Evolutionary conservation across 2,329 filamentous ascomycete species (phyloP), one percentile per base, ranked within the genome.

Genomic region (Colletotrichum sp.): DNA sequence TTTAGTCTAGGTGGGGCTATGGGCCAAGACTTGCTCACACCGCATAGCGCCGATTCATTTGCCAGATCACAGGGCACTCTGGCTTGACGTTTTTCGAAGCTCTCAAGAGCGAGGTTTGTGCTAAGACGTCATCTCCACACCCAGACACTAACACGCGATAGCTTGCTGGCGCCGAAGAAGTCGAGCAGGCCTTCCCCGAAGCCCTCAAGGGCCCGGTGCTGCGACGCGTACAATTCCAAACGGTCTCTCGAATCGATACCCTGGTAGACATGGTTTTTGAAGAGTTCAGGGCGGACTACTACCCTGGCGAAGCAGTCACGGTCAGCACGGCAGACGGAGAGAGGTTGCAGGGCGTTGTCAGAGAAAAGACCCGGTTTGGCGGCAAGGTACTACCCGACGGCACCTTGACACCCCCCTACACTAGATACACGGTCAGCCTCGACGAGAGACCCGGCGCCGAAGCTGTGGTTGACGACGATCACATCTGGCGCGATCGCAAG

Each of bases 51-150:
- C 93, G 94, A 71, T 99, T 99, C 84, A 98, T 98, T 77, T 98
- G 98, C 85, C 95, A 98, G 83, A 98, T 99, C 79, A 98, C 96
- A 14, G 97, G 97, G 70, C 96, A 98, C 84, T 98, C 96, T 34
- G 94, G 94, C 69, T 89, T 98, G 79, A 96, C 92, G 5, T 99
- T 98, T 85, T 98, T 98, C 82, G 95, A 98, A 79, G 97, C 97
- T 30, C 90, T 96, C 34, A 93, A 95, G 84, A 98, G 95, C 86
- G 96, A 98, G 92, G 95, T 98, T 90, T 78, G 93, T 87, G 13
- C 64, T 21, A 24, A 32, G 18, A 30, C 65, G 57, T 52, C 55
- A 26, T 74, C 3, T 55, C 30, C 66, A 52, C 68, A 60, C 52
- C 57, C 67, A 24, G 26, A 70, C 18, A 26, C 59, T 68, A 63